Percentiles rank a stretch among this genome's conserved stretches.
These are phyloP conservation scores for Metschnikowia proteae DNA, from an alignment of 805 yeast species.

Conservation along the genomic window DNA sequence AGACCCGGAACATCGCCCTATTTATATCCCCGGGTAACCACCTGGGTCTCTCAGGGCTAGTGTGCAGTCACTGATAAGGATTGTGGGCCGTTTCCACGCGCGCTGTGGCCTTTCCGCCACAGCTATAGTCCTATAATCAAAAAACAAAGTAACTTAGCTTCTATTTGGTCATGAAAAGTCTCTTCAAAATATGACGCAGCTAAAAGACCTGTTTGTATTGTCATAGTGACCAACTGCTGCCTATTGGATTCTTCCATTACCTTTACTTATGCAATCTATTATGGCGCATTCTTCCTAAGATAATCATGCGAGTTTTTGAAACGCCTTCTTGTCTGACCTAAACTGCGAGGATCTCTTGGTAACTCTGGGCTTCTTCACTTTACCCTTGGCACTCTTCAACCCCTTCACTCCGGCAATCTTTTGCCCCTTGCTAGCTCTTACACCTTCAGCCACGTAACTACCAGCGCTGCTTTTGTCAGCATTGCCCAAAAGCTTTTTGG, in stretches of 20 bases:
- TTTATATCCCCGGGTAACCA: constrained; percentile 2
- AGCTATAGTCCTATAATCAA: neutral
- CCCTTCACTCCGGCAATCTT: constrained; percentile 58
- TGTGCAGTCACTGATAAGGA: constrained; percentile 3
- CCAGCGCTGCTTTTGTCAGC: constrained; percentile 75
- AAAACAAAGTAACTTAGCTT: no score
- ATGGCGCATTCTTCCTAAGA: no score
- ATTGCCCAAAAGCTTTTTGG: constrained; percentile 67
- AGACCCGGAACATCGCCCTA: neutral
- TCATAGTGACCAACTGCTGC: no score
- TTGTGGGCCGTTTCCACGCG: neutral
- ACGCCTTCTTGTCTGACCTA: constrained; percentile 35
- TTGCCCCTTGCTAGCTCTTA: constrained; percentile 70
- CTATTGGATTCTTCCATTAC: neutral
- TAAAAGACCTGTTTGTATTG: no score
- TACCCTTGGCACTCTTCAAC: constrained; percentile 41
- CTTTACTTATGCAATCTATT: neutral
- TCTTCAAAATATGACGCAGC: no score
- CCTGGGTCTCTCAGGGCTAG: neutral
- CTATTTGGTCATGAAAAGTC: no score
- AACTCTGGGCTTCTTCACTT: constrained; percentile 55
- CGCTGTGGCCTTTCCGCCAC: neutral
- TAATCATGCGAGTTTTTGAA: constrained; percentile 15
- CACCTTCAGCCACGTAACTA: constrained; percentile 61
- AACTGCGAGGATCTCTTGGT: constrained; percentile 52